phyloP scores from a whole-genome alignment of 2,329 filamentous ascomycete species.

The Drechmeria coniospora region DNA sequence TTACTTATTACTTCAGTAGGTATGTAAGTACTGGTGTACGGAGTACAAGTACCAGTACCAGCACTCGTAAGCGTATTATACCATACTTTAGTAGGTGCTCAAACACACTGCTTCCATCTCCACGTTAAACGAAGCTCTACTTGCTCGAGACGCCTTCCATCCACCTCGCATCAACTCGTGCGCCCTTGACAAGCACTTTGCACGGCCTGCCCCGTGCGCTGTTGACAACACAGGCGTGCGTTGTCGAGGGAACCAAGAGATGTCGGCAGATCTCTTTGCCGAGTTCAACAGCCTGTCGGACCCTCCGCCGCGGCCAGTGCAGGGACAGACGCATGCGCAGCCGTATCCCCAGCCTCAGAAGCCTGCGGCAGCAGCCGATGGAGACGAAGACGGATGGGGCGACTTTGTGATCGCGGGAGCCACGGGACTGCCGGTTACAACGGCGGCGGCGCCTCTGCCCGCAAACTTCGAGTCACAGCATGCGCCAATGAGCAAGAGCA shows the following conservation, averaged over 20 bases:
- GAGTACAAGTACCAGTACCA: too few relatives aligned
- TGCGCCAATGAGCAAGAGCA: background rate
- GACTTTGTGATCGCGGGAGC: constrained; percentile 47
- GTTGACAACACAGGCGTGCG: background rate
- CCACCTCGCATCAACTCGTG: too few relatives aligned
- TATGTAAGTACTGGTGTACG: too few relatives aligned
- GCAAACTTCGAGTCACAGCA: background rate
- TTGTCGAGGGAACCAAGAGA: constrained; percentile 14
- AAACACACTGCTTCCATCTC: too few relatives aligned
- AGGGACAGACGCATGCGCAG: constrained; percentile 2
- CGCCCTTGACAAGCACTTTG: too few relatives aligned
- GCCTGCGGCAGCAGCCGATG: constrained; percentile 16
- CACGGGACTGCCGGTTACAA: constrained; percentile 4
- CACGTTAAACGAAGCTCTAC: too few relatives aligned
- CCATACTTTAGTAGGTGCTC: too few relatives aligned
- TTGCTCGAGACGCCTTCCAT: too few relatives aligned
- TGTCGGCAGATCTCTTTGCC: constrained; percentile 53
- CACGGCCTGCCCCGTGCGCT: background rate
- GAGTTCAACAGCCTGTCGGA: constrained; percentile 39
- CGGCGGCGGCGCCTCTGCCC: background rate
- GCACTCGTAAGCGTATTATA: too few relatives aligned
- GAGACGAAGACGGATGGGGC: constrained; percentile 51
- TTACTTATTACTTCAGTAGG: too few relatives aligned
- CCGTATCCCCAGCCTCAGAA: constrained; percentile 12
- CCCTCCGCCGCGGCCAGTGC: constrained; percentile 13